Conservation (phyloP, 2,329 filamentous ascomycete genomes). For the Trichoderma guizhouense region DNA sequence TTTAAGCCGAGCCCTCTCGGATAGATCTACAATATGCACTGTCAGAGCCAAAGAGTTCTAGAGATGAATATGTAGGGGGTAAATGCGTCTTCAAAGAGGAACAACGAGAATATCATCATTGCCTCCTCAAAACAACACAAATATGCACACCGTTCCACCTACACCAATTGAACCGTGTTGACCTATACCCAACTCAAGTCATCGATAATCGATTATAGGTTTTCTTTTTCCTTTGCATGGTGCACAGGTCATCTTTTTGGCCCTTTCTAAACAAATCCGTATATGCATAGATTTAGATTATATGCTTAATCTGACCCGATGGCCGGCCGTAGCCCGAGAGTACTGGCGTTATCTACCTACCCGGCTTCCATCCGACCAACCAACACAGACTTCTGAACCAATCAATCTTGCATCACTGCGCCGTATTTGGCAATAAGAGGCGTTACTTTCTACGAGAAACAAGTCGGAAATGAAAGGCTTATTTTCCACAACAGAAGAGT, state of each 20-base stretch:
- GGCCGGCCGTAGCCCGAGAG: too few relatives aligned
- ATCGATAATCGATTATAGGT: too few relatives aligned
- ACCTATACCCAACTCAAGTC: too few relatives aligned
- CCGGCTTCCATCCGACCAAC: background rate
- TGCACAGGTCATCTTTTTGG: too few relatives aligned
- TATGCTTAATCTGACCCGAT: too few relatives aligned
- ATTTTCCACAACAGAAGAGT: background rate
- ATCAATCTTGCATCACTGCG: background rate
- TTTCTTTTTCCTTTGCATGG: too few relatives aligned
- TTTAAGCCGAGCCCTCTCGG: background rate
- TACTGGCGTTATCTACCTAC: background rate
- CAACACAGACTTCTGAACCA: background rate
- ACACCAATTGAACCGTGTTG: too few relatives aligned
- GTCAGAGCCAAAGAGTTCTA: background rate
- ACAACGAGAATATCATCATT: background rate
- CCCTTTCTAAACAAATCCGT: too few relatives aligned
- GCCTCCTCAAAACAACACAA: background rate
- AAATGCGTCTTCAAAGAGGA: background rate
- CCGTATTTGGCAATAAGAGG: background rate
- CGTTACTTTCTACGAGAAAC: background rate
- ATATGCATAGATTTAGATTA: too few relatives aligned
- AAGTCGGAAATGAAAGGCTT: background rate
- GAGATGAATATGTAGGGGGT: background rate
- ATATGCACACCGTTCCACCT: too few relatives aligned
- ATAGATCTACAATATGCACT: background rate